Conservation (phyloP, 108 stramenopile genomes). For the Parmales sp. region DNA sequence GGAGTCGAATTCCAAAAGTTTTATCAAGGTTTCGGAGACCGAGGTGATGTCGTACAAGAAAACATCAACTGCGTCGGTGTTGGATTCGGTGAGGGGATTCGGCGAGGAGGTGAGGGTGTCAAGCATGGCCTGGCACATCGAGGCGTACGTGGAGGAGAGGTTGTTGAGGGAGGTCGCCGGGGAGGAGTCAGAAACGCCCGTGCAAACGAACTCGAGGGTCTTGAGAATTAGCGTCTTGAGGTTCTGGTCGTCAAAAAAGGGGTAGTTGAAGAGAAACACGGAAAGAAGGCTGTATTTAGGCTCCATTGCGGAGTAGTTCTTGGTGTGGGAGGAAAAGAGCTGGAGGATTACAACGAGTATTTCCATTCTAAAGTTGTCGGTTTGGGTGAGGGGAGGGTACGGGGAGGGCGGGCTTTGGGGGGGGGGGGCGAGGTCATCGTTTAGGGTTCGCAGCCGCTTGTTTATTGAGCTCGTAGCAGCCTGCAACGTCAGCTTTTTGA, state of each 20-base stretch:
- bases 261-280: conserved; percentile 67
- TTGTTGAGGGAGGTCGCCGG: conserved; percentile 59
- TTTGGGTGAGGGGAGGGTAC: no score
- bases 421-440: no score
- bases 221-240: conserved; percentile 81
- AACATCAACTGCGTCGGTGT: no score
- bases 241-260: conserved; percentile 63
- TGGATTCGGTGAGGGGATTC: no score
- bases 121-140: no score
- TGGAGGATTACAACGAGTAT: conserved; percentile 70
- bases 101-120: no score
- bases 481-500: no score
- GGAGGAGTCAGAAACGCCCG: conserved; percentile 57
- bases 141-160: no score
- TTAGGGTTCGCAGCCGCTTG: no score
- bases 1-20: conserved; percentile 6
- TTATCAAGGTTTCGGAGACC: background rate
- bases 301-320: conserved; percentile 77
- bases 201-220: conserved; percentile 81
- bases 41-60: background rate
- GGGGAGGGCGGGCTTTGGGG: no score
- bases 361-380: conserved; percentile 18
- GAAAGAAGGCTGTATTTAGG: conserved; percentile 60
- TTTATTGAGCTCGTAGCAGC: no score
- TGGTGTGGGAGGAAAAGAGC: conserved; percentile 78